A percentile compares a stretch with the other conserved stretches of the same genome.
Evolutionary conservation across 257 asterid species (phyloP).

Genomic region (Parsonsia alboflavescens): DNA sequence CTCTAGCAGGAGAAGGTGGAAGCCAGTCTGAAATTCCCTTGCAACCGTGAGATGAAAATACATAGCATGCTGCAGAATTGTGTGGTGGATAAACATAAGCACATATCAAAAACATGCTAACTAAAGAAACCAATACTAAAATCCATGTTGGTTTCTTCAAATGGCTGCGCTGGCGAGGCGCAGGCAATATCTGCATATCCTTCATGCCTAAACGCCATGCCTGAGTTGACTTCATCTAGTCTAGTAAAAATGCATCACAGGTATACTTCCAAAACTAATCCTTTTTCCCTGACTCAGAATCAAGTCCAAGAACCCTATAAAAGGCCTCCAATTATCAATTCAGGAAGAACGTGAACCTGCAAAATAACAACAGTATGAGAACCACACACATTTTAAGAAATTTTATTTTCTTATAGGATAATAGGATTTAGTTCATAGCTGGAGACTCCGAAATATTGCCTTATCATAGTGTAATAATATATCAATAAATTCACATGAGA

Average conservation of each 20-base stretch:
- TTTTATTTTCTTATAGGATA: neutral
- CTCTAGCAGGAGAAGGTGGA: constrained; percentile 81
- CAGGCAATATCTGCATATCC: constrained; percentile 67
- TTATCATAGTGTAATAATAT: neutral
- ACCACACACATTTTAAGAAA: neutral
- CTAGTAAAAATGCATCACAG: constrained; percentile 49
- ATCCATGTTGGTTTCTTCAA: constrained; percentile 94
- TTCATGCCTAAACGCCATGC: constrained; percentile 89
- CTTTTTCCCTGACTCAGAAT: constrained; percentile 6
- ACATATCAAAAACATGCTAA: constrained; percentile 77
- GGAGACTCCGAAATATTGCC: neutral
- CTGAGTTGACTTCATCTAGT: constrained; percentile 81
- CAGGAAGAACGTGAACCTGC: constrained; percentile 22
- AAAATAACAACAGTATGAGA: constrained; percentile 1
- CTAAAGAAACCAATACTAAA: constrained; percentile 73
- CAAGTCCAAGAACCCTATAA: constrained; percentile 1
- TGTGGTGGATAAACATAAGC: constrained; percentile 92
- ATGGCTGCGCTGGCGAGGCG: constrained; percentile 80
- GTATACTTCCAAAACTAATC: constrained; percentile 7
- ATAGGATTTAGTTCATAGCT: neutral
- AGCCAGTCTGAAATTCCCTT: constrained; percentile 68
- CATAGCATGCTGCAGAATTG: constrained; percentile 74
- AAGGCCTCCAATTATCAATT: constrained; percentile 11
- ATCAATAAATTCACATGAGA: neutral
- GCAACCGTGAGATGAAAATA: constrained; percentile 77